Base-by-base conservation (phyloP, 2,329 filamentous ascomycete genomes). In the Thielaviopsis musarum region DNA sequence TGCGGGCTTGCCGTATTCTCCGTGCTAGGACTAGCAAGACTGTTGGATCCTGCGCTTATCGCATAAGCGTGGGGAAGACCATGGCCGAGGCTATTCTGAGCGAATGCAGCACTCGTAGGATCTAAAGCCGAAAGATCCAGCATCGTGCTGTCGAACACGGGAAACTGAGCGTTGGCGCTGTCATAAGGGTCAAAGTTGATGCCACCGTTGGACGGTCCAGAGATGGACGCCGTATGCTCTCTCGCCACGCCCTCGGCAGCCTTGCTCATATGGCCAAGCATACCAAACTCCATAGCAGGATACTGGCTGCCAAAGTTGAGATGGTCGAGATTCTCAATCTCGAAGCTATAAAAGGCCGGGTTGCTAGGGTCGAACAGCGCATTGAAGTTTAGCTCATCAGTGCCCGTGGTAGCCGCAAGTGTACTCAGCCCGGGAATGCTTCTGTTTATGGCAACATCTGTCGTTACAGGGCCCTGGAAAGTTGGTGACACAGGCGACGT, bases 261-360 rank as follows among this genome's bases (percentile, higher is more conserved):
- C 53, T 59, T 61, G 5, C 88, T 89, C 87, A 98, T 95, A 69
- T 97, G 91, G 28, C 89, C 90, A 0, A 98, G 80, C 81, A 97
- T 96, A 58, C 90, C 87, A 69, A 97, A 96, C 70, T 97, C 93
- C 70, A 95, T 78, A 19, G 91, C 91, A 62, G 91, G 91, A 68
- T 97, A 98, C 64, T 95, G 89, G 68, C 93, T 97, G 59, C 90
- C 91, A 70, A 97, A 98, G 60, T 73, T 73, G 15, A 64, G 58
- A 26, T 62, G 58, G 69, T 93, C 93, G 69, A 96, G 80, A 61
- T 89, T 90, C 59, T 94, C 90, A 12, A 96, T 81, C 69, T 97
- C 91, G 70, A 97, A 95, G 69, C 96, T 96, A 78, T 94, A 96
- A 59, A 95, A 74, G 0, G 90, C 87, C 3, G 91, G 89, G 68